Percentiles rank a stretch among this genome's conserved stretches.
Conservation (phyloP, 495 filamentous ascomycete species). For the Jackrogersella multiformis region DNA sequence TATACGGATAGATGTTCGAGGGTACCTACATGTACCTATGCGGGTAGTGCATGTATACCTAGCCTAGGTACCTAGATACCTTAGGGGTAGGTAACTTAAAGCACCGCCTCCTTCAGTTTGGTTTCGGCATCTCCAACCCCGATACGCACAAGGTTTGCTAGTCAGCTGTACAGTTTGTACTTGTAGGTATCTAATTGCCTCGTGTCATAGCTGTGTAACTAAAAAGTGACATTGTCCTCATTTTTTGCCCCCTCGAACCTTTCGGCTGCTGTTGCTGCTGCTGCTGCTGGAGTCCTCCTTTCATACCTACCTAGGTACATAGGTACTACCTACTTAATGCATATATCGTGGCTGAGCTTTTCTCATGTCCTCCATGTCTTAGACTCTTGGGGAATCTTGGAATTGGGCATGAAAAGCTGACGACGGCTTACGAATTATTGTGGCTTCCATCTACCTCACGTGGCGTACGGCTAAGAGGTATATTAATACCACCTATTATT, state of each 20-base stretch:
- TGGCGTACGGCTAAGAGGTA: not conserved
- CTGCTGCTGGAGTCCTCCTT: conserved; percentile 12
- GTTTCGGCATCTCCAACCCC: conserved; percentile 30
- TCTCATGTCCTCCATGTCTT: conserved; percentile 8
- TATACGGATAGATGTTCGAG: conserved; percentile 18
- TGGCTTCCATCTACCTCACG: conserved; percentile 1
- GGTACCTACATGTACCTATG: not conserved
- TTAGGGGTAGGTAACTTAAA: not conserved
- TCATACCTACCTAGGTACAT: too few species aligned
- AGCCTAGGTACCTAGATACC: not conserved
- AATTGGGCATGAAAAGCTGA: too few species aligned
- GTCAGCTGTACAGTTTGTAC: conserved; percentile 3
- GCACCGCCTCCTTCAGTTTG: conserved; percentile 26
- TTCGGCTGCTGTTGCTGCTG: too few species aligned
- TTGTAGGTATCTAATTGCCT: conserved; percentile 15
- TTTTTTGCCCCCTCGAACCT: too few species aligned
- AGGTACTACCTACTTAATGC: conserved; percentile 10
- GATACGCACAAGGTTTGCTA: not conserved
- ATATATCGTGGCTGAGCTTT: conserved; percentile 32
- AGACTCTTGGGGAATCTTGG: too few species aligned
- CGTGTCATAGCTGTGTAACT: conserved; percentile 4
- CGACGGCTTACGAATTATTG: conserved; percentile 25
- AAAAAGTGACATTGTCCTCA: conserved; percentile 21
- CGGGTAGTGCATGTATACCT: not conserved
- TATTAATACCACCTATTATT: not conserved